A percentile compares a stretch with the other conserved stretches of the same genome.
phyloP scores from a whole-genome alignment of 495 filamentous ascomycete species.

The Podospora appendiculata region DNA sequence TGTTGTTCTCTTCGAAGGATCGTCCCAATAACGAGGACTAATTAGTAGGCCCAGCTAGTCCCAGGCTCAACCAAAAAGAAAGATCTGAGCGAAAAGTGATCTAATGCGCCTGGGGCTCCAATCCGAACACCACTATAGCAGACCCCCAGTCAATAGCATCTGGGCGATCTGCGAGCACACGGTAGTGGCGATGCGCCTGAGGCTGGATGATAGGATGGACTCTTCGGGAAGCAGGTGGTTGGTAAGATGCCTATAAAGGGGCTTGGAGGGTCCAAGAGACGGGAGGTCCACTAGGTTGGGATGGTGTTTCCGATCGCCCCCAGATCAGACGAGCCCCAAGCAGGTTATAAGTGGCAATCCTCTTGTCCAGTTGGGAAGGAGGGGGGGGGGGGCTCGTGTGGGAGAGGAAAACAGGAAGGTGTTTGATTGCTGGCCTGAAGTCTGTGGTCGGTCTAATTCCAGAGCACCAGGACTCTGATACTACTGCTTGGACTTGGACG shows the following conservation, averaged over 20 bases:
- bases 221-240: conserved; percentile 1
- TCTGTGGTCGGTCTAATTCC: conserved; percentile 1
- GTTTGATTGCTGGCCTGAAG: conserved; percentile 4
- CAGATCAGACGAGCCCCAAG: conserved; percentile 1
- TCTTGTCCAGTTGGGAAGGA: conserved; percentile 4
- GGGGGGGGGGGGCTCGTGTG: conserved; percentile 1
- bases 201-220: conserved; percentile 4
- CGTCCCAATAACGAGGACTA: too few species aligned
- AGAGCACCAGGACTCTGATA: conserved; percentile 8
- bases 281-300: conserved; percentile 8
- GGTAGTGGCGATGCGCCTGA: conserved; percentile 7
- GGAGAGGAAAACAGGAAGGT: not conserved
- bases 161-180: conserved; percentile 3
- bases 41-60: not conserved
- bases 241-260: conserved; percentile 1
- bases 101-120: conserved; percentile 6
- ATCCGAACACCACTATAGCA: conserved; percentile 9
- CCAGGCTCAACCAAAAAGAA: not conserved
- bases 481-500: conserved; percentile 13
- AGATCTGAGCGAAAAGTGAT: not conserved
- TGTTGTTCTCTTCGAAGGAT: too few species aligned
- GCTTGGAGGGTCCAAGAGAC: conserved; percentile 1
- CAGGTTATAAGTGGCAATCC: conserved; percentile 17
- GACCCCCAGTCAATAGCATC: conserved; percentile 13
- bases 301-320: conserved; percentile 14